Percentiles rank a stretch among this genome's conserved stretches.
These are phyloP conservation scores for Parachlorella kessleri DNA, from an alignment of 139 green algal species.

Conservation along the genomic window DNA sequence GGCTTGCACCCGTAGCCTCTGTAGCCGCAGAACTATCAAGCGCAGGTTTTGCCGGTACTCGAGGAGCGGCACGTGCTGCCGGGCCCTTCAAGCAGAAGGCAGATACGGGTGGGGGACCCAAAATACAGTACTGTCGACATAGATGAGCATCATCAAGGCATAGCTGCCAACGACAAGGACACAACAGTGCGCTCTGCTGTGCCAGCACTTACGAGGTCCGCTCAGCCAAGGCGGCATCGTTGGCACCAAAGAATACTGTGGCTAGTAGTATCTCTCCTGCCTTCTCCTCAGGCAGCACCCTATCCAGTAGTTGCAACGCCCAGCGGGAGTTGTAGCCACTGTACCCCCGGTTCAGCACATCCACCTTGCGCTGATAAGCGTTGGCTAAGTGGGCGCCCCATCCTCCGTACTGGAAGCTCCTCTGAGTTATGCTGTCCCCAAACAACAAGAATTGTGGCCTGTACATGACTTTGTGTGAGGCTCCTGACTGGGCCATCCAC, in stretches of 20 bases:
- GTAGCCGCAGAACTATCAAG: conserved; percentile 55
- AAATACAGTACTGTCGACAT: no score
- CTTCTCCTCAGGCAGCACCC: conserved; percentile 50
- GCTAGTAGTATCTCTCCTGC: conserved; percentile 42
- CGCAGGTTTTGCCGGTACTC: conserved; percentile 75
- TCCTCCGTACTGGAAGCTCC: conserved; percentile 53
- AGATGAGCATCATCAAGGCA: no score
- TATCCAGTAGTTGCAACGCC: conserved; percentile 60
- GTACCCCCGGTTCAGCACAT: conserved; percentile 83
- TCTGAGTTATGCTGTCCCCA: conserved; percentile 82
- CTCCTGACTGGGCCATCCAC: no score
- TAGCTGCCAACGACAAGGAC: no score
- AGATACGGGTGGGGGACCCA: no score
- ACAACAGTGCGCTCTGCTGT: neutral
- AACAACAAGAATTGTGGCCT: conserved; percentile 67
- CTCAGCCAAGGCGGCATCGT: conserved; percentile 84
- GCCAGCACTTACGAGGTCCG: conserved; percentile 35
- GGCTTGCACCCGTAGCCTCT: conserved; percentile 22
- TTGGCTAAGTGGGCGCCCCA: conserved; percentile 63
- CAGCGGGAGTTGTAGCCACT: conserved; percentile 92
- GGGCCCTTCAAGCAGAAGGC: conserved; percentile 51
- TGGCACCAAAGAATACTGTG: conserved; percentile 92
- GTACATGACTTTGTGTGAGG: no score
- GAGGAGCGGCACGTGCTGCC: conserved; percentile 85
- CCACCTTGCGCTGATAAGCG: conserved; percentile 61